These are phyloP conservation scores for Pseudocercospora eumusae DNA, from an alignment of 2,329 filamentous ascomycete species.

Conservation along the genomic window DNA sequence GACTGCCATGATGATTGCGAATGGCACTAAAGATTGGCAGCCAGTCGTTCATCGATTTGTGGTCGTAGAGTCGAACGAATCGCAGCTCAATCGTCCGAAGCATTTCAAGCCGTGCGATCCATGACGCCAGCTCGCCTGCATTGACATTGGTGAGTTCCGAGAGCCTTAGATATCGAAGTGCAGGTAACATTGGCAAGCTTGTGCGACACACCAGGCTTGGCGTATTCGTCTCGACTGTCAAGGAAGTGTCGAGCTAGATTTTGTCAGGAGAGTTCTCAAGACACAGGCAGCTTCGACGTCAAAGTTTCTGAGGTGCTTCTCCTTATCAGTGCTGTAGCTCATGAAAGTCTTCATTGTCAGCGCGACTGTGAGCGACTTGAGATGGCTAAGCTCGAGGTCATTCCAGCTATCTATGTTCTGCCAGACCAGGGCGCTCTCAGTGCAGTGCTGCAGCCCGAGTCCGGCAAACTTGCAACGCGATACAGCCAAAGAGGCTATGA, in stretches of 20 bases:
- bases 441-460: background rate
- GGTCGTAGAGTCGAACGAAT: background rate
- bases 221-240: background rate
- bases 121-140: background rate
- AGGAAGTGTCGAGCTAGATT: background rate
- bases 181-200: background rate
- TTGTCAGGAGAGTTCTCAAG: background rate
- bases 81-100: background rate
- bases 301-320: background rate
- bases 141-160: background rate
- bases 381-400: background rate
- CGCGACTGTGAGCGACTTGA: background rate
- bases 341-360: background rate
- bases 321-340: background rate
- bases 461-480: background rate
- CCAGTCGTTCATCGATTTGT: background rate
- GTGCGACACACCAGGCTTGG: background rate
- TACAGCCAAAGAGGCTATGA: background rate
- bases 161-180: background rate
- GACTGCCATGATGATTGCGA: background rate
- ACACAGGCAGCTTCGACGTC: background rate
- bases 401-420: background rate
- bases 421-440: background rate
- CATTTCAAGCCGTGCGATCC: background rate
- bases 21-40: background rate